Conservation (phyloP, 805 yeast species). For the Yarrowia yakushimensis region DNA sequence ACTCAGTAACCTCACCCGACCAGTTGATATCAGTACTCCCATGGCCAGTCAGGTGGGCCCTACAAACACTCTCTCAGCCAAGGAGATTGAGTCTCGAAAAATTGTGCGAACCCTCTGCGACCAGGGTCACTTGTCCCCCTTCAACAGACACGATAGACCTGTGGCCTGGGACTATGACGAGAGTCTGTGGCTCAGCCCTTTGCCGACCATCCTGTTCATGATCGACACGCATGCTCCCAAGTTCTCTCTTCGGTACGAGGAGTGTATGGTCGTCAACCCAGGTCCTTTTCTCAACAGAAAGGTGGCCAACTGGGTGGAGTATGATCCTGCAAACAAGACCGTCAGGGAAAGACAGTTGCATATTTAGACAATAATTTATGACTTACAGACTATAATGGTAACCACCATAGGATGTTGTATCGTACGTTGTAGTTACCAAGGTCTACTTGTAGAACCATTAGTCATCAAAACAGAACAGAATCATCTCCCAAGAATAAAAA, state of each 20-base stretch:
- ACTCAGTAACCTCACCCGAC: not conserved
- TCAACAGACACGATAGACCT: conserved; percentile 56
- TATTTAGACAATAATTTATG: conserved; percentile 23
- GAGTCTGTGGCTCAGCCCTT: conserved; percentile 65
- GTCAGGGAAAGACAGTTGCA: conserved; percentile 35
- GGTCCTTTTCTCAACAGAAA: conserved; percentile 49
- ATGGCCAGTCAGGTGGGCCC: conserved; percentile 13
- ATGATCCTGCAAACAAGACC: conserved; percentile 56
- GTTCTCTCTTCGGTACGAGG: conserved; percentile 75
- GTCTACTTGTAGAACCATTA: too few relatives aligned
- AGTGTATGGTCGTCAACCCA: conserved; percentile 74
- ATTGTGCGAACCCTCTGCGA: conserved; percentile 76
- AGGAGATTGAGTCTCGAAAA: conserved; percentile 41
- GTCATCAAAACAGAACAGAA: not conserved
- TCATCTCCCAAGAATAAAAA: not conserved
- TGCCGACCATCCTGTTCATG: conserved; percentile 64
- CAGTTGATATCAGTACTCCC: conserved; percentile 4
- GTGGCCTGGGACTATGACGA: conserved; percentile 68
- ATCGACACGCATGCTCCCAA: conserved; percentile 67
- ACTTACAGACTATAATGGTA: too few relatives aligned
- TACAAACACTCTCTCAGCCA: conserved; percentile 28
- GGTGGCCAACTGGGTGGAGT: conserved; percentile 68
- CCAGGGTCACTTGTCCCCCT: conserved; percentile 87
- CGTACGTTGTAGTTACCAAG: too few relatives aligned
- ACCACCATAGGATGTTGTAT: too few relatives aligned